A percentile compares a stretch with the other conserved stretches of the same genome.
phyloP scores from a whole-genome alignment of 2,329 filamentous ascomycete genomes.

The Dothideomycetidae sp. region DNA sequence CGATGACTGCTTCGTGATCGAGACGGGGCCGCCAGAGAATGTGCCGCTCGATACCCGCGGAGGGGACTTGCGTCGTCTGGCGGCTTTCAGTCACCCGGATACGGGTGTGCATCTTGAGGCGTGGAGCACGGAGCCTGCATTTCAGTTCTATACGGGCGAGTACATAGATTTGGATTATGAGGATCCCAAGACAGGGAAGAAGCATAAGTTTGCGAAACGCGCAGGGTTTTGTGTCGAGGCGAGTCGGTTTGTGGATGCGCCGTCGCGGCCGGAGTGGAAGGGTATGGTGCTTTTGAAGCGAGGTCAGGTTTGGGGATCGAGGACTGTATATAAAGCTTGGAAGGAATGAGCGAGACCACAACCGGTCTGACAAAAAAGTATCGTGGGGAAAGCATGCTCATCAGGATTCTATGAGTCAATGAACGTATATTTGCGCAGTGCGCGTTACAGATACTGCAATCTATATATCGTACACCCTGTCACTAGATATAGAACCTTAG shows the following conservation, averaged over 20 bases:
- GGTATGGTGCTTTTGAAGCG: conserved; percentile 67
- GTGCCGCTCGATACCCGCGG: conserved; percentile 38
- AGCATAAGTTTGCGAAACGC: conserved; percentile 47
- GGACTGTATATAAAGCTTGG: conserved; percentile 78
- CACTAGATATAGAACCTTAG: no score
- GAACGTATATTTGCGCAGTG: no score
- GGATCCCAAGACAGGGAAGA: conserved; percentile 41
- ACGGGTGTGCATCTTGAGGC: conserved; percentile 74
- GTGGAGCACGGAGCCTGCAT: conserved; percentile 81
- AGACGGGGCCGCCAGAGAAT: conserved; percentile 42
- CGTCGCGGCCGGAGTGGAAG: conserved; percentile 69
- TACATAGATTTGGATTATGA: conserved; percentile 59
- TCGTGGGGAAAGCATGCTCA: no score
- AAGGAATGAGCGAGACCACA: no score
- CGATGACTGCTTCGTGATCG: conserved; percentile 78
- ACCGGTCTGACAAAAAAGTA: no score
- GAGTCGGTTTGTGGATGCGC: conserved; percentile 76
- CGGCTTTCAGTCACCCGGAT: conserved; percentile 57
- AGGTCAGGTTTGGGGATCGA: conserved; percentile 68
- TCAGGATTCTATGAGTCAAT: no score
- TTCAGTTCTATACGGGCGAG: conserved; percentile 92
- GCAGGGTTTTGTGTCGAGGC: conserved; percentile 89
- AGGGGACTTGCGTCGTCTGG: conserved; percentile 49
- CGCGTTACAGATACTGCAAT: no score
- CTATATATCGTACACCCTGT: no score